Evolutionary conservation across 805 yeast genomes (phyloP).

Genomic region (Hanseniaspora lindneri): DNA sequence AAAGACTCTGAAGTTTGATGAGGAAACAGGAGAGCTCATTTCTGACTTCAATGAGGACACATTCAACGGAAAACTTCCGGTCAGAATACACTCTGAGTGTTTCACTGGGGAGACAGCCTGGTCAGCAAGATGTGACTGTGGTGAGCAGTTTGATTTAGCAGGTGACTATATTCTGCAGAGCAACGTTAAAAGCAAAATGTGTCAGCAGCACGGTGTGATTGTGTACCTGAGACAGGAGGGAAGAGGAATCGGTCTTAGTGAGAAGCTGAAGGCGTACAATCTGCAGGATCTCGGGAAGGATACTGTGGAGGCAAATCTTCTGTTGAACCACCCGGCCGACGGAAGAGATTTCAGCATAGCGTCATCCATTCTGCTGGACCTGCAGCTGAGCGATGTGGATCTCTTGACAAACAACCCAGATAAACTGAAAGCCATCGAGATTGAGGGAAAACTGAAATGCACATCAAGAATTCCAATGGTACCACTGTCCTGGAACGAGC

Average conservation of each 20-base stretch:
- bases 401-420: constrained; percentile 92
- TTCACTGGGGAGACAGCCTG: constrained; percentile 99
- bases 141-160: constrained; percentile 97
- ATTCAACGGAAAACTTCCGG: constrained; percentile 13
- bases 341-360: constrained; percentile 90
- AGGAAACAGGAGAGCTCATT: constrained; percentile 89
- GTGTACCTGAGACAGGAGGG: constrained; percentile 97
- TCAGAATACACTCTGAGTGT: constrained; percentile 88
- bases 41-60: constrained; percentile 27
- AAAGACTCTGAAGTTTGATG: constrained; percentile 34
- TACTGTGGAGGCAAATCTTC: constrained; percentile 88
- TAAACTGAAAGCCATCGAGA: constrained; percentile 88
- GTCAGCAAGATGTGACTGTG: constrained; percentile 98
- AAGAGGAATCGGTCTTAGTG: constrained; percentile 97
- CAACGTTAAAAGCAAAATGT: constrained; percentile 34
- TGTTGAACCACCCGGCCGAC: constrained; percentile 94
- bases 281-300: constrained; percentile 97
- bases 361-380: constrained; percentile 78
- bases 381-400: constrained; percentile 60
- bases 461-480: constrained; percentile 91
- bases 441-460: constrained; percentile 62
- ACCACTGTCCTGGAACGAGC: constrained; percentile 83
- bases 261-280: constrained; percentile 90
- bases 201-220: constrained; percentile 79
- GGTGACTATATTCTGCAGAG: constrained; percentile 59